Evolutionary conservation across 2,329 filamentous ascomycete genomes (phyloP), one percentile per base, ranked within the genome.

Genomic region (Diaporthe humulicola): DNA sequence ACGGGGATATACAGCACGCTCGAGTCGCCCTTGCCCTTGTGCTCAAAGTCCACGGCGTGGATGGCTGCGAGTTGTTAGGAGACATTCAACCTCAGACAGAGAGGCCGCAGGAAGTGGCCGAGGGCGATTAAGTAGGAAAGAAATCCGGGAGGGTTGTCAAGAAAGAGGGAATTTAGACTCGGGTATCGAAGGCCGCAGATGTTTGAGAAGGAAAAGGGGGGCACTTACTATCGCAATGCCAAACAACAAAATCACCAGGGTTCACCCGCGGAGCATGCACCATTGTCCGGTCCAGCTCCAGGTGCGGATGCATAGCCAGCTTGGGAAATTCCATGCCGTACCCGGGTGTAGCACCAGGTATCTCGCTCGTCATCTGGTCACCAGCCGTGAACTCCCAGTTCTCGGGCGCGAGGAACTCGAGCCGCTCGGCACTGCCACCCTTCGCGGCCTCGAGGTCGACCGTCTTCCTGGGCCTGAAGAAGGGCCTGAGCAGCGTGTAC

Each of bases 1-100:
- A 94, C 92, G 0, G 96, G 95, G 73, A 98, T 98, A 80, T 98
- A 98, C 75, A 98, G 80, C 0, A 98, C 96, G 78, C 93, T 95
- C 0, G 94, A 95, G 82, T 98, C 96, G 0, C 86, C 83, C 2
- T 84, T 87, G 1, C 96, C 96, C 1, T 83, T 83, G 81, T 98
- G 96, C 1, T 92, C 87, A 77, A 91, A 92, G 84, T 98, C 96
- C 0, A 98, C 96, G 0, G 95, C 91, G 81, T 98, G 96, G 66
- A 97, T 93, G 4, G 85, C 88, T 76, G 30, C 1, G 28, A 33
- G 42, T 14, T 38, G 70, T 73, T 15, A 75, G 75, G 19, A 36
- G 4, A 38, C 0, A 17, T 9, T n/a, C 19, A 5, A 14, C 28
- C 10, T 67, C 3, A 48, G 4, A 10, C 33, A 40, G 2, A 3